Base-by-base conservation (phyloP, 2,329 filamentous ascomycete genomes). In the Aureobasidium melanogenum region DNA sequence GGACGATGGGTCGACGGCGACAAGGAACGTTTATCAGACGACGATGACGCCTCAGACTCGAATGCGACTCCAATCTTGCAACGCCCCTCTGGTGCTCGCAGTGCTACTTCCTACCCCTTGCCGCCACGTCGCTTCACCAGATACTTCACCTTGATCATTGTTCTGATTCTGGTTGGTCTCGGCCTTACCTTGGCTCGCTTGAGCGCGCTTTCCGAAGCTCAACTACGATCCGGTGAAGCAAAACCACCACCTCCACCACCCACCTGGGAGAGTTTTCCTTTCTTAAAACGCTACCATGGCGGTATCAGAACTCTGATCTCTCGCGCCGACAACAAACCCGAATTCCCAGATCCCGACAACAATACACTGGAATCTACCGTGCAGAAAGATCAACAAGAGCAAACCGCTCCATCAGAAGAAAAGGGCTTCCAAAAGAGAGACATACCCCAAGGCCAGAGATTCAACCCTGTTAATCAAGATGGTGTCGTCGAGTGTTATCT, bases 231-330 rank as follows among this genome's bases (percentile, higher is more conserved):
- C 30, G 81, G 83, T 17, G 30, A 68, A 38, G 68, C 69, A 34
- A 84, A 85, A 65, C 81, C 81, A 14, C 80, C 84, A 0, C 74
- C 83, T 0, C 83, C 85, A 22, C 88, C 89, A 14, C 84, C 86
- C 0, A 74, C 83, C n/a, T 97, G 92, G 91, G 89, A 96, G 71
- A 83, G 82, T 10, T 97, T 96, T 71, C 84, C 86, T 0, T 95
- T 96, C 69, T 74, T 99, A 64, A 87, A 87, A 63, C 83, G 92
- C 64, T 99, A 97, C 72, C 94, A 97, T 72, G 93, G 91, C 15
- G 94, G 94, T 0, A 81, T 99, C 63, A 82, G 87, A 65, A 88
- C 83, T 0, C 71, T 99, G 64, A 83, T 89, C 0, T 75, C 84
- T 0, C 76, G 85, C 28, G 73, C 80, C 15, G 78, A 89, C 51